Conservation (phyloP, 164 flowering plant species). For the Brasenia schreberi region DNA sequence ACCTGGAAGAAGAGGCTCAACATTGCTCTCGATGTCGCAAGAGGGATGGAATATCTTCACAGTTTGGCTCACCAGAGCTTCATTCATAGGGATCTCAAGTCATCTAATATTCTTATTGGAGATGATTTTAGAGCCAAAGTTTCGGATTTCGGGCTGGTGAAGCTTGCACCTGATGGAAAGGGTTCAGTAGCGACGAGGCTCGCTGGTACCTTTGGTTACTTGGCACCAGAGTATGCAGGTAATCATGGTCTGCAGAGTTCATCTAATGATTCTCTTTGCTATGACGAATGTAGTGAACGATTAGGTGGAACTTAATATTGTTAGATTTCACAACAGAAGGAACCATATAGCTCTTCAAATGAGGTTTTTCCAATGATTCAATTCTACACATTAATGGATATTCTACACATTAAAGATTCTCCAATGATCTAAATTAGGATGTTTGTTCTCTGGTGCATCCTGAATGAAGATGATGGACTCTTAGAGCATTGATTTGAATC, state of each 20-base stretch:
- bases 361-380: too few species aligned
- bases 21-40: conserved; percentile 71
- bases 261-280: too few species aligned
- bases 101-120: conserved; percentile 66
- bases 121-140: conserved; percentile 71
- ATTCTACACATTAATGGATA: too few species aligned
- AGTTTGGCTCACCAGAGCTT: conserved; percentile 57
- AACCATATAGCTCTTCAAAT: too few species aligned
- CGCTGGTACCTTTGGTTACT: conserved; percentile 84
- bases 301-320: too few species aligned
- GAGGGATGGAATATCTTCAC: conserved; percentile 84
- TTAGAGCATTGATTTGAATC: too few species aligned
- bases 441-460: too few species aligned
- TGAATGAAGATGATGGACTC: too few species aligned
- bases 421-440: too few species aligned
- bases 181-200: conserved; percentile 61
- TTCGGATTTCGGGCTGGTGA: conserved; percentile 77
- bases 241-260: conserved; percentile 2
- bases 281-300: too few species aligned
- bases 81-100: conserved; percentile 71
- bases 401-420: too few species aligned
- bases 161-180: conserved; percentile 56
- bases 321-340: too few species aligned
- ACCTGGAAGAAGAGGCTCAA: conserved; percentile 59
- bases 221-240: conserved; percentile 93